Evolutionary conservation across 2,329 filamentous ascomycete genomes (phyloP), one percentile per base, ranked within the genome.

Genomic region (Ceratocystis colombiana): DNA sequence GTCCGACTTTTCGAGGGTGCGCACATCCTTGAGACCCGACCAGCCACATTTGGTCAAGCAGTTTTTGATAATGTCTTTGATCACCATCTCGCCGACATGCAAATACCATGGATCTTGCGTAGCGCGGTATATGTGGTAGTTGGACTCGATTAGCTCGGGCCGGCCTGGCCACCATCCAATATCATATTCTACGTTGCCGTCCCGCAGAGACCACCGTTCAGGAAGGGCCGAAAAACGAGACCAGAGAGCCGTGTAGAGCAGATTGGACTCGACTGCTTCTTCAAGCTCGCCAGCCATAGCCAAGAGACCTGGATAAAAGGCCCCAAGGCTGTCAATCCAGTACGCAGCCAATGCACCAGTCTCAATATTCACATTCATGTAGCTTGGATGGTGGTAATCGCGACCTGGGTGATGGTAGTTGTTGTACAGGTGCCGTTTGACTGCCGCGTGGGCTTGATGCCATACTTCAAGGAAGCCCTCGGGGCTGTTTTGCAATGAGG

Each of bases 61-160:
- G 65, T 93, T 84, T 62, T 89, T 82, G 71, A 88, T 87, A 72
- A 99, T 91, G 72, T 99, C 94, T 67, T 85, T 84, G 66, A 96
- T 79, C 0, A 91, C 87, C 94, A 99, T 99, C 75, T 99, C 94
- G 33, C 92, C 94, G 22, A 96, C 89, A 73, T 96, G 88, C 3
- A 97, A 79, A 75, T 96, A 97, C 92, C 93, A 99, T 0, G 92
- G 92, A 74, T 99, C 94, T 71, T 87, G 84, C 0, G 94, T 97
- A 1, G 93, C 92, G 63, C 89, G 87, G 74, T 95, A 97, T n/a
- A 99, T 79, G 73, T 97, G 90, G 76, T 96, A 99, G 0, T 89
- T 96, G 0, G 91, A 96, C 76, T 99, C 94, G 70, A 96, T 91
- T 73, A 97, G 97, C 74, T 99, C 94, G 4, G 94, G 94, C 28